These are phyloP conservation scores for Solanum gracilifrons DNA, from an alignment of 257 asterid species.

Conservation along the genomic window DNA sequence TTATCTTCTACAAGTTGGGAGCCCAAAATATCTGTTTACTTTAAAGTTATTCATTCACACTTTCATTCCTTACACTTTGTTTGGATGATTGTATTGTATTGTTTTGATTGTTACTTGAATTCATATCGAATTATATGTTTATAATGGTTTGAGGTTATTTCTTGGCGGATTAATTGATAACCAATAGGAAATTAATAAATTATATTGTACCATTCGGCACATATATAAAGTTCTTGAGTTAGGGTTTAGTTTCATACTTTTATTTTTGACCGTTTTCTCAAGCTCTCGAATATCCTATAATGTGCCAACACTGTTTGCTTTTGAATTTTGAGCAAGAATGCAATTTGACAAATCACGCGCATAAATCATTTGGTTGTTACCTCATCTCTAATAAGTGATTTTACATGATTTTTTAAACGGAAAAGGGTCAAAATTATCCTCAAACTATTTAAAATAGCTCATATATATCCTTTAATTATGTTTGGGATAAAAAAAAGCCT, in stretches of 20 bases:
- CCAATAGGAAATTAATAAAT: too few species aligned
- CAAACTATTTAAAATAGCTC: too few species aligned
- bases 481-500: too few species aligned
- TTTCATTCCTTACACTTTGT: not conserved
- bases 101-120: too few species aligned
- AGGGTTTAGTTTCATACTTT: not conserved
- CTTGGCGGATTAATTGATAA: too few species aligned
- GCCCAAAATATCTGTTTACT: not conserved
- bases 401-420: not conserved
- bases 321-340: not conserved
- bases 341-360: not conserved
- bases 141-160: too few species aligned
- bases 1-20: not conserved
- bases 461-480: too few species aligned
- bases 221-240: not conserved
- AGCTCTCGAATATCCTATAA: not conserved
- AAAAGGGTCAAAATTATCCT: too few species aligned
- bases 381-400: not conserved
- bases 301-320: not conserved
- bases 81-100: not conserved
- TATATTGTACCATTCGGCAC: not conserved
- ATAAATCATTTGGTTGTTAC: not conserved
- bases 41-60: not conserved
- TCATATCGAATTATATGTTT: too few species aligned
- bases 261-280: not conserved